Conservation (phyloP, 495 filamentous ascomycete species). For the Penicillium canariense region DNA sequence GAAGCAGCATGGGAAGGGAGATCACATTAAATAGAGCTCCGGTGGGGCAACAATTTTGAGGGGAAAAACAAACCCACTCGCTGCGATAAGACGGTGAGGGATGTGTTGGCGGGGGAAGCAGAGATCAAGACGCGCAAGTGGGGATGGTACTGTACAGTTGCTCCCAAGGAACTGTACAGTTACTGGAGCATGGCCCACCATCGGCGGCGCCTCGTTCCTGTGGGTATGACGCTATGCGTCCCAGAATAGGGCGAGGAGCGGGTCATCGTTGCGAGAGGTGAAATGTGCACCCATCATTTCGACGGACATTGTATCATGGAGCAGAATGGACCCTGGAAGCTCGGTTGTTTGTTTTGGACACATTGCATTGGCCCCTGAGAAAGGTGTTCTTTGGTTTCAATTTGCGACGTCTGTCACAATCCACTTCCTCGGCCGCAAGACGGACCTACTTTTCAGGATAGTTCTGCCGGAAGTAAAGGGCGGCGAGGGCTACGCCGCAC, state of each 20-base stretch:
- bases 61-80: neutral
- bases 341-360: too few species aligned
- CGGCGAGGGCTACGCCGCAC: too few species aligned
- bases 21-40: conserved; percentile 15
- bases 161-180: neutral
- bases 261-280: conserved; percentile 1
- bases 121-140: neutral
- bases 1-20: neutral
- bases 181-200: neutral
- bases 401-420: too few species aligned
- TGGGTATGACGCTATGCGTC: conserved; percentile 15
- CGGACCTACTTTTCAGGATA: too few species aligned
- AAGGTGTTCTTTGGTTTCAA: too few species aligned
- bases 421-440: too few species aligned
- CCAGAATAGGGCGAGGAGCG: conserved; percentile 2
- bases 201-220: conserved; percentile 6
- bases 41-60: conserved; percentile 1
- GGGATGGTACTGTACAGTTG: neutral
- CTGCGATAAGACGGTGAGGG: conserved; percentile 12
- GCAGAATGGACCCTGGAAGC: neutral
- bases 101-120: conserved; percentile 4
- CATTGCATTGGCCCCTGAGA: too few species aligned
- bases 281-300: conserved; percentile 3
- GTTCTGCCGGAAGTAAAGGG: too few species aligned
- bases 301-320: neutral